Percentiles rank a stretch among this genome's conserved stretches.
phyloP scores from a whole-genome alignment of 192 early-diverging fungal genomes.

The Mortierella antarctica region DNA sequence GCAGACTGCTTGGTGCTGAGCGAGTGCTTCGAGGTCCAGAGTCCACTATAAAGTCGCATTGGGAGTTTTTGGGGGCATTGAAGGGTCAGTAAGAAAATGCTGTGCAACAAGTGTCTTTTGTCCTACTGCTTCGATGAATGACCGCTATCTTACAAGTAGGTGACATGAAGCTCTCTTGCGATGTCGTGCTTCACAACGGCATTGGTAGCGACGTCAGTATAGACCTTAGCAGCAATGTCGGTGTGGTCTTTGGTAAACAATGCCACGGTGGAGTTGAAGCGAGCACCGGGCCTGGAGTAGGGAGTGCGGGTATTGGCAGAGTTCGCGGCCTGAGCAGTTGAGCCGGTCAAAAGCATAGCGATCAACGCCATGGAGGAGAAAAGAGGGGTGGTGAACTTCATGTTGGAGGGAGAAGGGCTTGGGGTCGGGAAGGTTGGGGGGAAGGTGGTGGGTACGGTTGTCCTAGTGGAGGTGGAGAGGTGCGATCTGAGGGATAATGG shows the following conservation, averaged over 20 bases:
- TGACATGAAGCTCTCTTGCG: neutral
- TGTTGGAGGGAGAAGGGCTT: neutral
- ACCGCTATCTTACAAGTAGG: neutral
- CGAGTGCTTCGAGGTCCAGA: neutral
- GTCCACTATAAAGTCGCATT: neutral
- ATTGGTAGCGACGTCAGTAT: slow-evolving; percentile 1
- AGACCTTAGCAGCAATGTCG: slow-evolving; percentile 1
- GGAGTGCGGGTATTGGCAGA: too few species aligned
- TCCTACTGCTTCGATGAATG: neutral
- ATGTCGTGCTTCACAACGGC: neutral
- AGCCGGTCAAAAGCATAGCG: neutral
- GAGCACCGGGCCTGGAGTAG: neutral
- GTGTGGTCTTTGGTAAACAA: slow-evolving; percentile 5
- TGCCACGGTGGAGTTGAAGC: neutral
- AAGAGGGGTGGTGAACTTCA: slow-evolving; percentile 2
- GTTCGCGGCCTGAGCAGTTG: neutral
- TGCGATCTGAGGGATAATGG: neutral
- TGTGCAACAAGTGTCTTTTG: neutral
- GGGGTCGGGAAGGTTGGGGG: neutral
- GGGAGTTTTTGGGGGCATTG: neutral
- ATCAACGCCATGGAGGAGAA: neutral
- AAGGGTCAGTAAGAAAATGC: neutral
- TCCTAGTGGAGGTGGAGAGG: neutral
- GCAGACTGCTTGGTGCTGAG: neutral
- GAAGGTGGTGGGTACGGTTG: neutral